These are phyloP conservation scores for Pestalotiopsis sp. DNA, from an alignment of 2,329 filamentous ascomycete genomes.

Conservation along the genomic window DNA sequence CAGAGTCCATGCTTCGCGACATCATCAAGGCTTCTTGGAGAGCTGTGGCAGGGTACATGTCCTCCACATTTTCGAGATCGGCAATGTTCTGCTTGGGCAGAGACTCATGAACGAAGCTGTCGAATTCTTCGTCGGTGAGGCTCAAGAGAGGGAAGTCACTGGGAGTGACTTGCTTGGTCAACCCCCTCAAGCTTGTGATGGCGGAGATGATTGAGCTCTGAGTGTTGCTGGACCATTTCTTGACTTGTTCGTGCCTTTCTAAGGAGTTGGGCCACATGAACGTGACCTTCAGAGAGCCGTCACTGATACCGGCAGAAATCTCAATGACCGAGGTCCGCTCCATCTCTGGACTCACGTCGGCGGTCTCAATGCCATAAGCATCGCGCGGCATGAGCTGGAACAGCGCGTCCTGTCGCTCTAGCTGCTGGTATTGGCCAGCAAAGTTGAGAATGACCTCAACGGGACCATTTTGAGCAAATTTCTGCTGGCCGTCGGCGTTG, in stretches of 20 bases:
- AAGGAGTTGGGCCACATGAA: conserved; percentile 26
- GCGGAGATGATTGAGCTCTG: conserved; percentile 15
- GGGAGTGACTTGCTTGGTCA: conserved; percentile 26
- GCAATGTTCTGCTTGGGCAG: conserved; percentile 15
- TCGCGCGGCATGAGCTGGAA: conserved; percentile 56
- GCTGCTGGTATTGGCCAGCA: conserved; percentile 45
- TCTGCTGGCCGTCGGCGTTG: background rate
- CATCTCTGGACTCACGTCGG: conserved; percentile 19
- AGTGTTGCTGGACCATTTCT: conserved; percentile 19
- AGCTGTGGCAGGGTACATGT: conserved; percentile 57
- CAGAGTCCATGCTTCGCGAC: conserved; percentile 13
- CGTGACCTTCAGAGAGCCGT: conserved; percentile 25
- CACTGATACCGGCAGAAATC: conserved; percentile 24
- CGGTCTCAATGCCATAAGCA: conserved; percentile 34
- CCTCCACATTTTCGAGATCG: conserved; percentile 32
- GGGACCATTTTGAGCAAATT: background rate
- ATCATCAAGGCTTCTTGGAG: conserved; percentile 56
- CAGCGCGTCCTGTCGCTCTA: conserved; percentile 43
- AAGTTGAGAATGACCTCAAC: conserved; percentile 46
- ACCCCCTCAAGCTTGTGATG: background rate
- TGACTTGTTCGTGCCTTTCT: conserved; percentile 22
- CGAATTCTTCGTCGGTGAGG: conserved; percentile 30
- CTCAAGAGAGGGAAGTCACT: conserved; percentile 36
- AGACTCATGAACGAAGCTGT: conserved; percentile 21
- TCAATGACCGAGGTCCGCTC: conserved; percentile 26